phyloP scores from a whole-genome alignment of 768 basidiomycete species.

The Boletus sp. region DNA sequence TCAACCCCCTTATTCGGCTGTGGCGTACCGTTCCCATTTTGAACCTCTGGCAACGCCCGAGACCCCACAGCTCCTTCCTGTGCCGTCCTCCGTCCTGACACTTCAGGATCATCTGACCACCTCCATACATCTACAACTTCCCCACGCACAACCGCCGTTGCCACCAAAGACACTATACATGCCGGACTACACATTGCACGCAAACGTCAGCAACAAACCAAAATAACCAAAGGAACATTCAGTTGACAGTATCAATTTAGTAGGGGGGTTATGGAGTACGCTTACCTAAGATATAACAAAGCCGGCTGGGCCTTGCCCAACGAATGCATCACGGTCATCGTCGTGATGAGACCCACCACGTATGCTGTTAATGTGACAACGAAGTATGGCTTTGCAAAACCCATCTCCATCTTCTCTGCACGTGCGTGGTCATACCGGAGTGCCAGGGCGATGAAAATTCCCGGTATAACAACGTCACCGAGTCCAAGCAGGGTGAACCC shows the following conservation, averaged over 20 bases:
- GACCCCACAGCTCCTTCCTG: slow-evolving; percentile 8
- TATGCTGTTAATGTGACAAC: slow-evolving; percentile 66
- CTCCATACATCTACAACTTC: slow-evolving; percentile 69
- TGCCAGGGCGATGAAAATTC: slow-evolving; percentile 75
- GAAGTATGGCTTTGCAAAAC: slow-evolving; percentile 75
- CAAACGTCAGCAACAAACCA: neutral
- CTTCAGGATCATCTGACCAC: slow-evolving; percentile 59
- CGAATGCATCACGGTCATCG: slow-evolving; percentile 83
- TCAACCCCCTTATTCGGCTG: slow-evolving; percentile 16
- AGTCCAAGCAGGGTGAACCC: slow-evolving; percentile 91
- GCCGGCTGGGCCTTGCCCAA: slow-evolving; percentile 84
- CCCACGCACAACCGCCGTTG: slow-evolving; percentile 57
- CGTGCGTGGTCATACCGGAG: slow-evolving; percentile 78
- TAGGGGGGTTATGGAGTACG: neutral
- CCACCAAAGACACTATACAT: slow-evolving; percentile 67
- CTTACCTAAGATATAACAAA: slow-evolving; percentile 83
- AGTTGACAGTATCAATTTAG: no score
- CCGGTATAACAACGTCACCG: slow-evolving; percentile 76
- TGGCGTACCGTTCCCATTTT: slow-evolving; percentile 18
- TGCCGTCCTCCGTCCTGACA: slow-evolving; percentile 18
- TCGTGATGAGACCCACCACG: slow-evolving; percentile 62
- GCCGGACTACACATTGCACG: slow-evolving; percentile 50
- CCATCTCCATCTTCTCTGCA: slow-evolving; percentile 29
- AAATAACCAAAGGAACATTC: no score
- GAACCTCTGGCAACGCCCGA: slow-evolving; percentile 11